These are phyloP conservation scores for Gaeumannomyces sp. DNA, from an alignment of 2,329 filamentous ascomycete genomes.

Conservation along the genomic window DNA sequence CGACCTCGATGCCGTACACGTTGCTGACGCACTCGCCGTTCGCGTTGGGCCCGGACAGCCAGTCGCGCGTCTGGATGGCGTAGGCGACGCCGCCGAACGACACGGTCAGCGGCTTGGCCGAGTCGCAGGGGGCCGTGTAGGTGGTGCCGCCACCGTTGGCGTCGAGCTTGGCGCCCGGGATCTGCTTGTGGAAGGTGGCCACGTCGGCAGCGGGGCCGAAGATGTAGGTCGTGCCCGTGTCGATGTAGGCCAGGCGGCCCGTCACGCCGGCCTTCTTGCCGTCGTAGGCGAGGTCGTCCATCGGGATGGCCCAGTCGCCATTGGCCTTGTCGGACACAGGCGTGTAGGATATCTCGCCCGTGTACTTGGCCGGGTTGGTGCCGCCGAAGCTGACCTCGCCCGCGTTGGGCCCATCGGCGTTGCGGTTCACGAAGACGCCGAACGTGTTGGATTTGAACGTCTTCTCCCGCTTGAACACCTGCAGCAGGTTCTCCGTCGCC, in stretches of 20 bases:
- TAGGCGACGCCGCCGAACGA: constrained; percentile 64
- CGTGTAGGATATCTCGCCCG: constrained; percentile 63
- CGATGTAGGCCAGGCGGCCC: constrained; percentile 61
- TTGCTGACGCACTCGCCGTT: constrained; percentile 60
- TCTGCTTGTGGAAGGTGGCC: constrained; percentile 52
- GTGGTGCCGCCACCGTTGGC: constrained; percentile 49
- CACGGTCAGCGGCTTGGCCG: constrained; percentile 53
- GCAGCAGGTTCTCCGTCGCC: constrained; percentile 60
- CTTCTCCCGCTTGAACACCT: constrained; percentile 50
- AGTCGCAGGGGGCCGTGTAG: constrained; percentile 69
- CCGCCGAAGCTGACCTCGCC: constrained; percentile 75
- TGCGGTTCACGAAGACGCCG: constrained; percentile 63
- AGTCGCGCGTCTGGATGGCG: constrained; percentile 63
- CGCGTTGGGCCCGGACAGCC: constrained; percentile 45
- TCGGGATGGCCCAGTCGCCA: constrained; percentile 65
- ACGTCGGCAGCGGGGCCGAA: constrained; percentile 66
- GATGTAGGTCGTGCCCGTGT: constrained; percentile 77
- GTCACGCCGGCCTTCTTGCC: constrained; percentile 52
- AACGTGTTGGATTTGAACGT: constrained; percentile 60
- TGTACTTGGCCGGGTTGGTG: constrained; percentile 59
- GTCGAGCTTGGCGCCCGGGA: constrained; percentile 48
- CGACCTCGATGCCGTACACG: constrained; percentile 65
- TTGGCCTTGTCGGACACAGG: constrained; percentile 39
- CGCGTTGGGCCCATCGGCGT: constrained; percentile 57
- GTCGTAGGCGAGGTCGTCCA: constrained; percentile 60